phyloP scores from a whole-genome alignment of 306 rosid genomes.

The Casuarina glauca region DNA sequence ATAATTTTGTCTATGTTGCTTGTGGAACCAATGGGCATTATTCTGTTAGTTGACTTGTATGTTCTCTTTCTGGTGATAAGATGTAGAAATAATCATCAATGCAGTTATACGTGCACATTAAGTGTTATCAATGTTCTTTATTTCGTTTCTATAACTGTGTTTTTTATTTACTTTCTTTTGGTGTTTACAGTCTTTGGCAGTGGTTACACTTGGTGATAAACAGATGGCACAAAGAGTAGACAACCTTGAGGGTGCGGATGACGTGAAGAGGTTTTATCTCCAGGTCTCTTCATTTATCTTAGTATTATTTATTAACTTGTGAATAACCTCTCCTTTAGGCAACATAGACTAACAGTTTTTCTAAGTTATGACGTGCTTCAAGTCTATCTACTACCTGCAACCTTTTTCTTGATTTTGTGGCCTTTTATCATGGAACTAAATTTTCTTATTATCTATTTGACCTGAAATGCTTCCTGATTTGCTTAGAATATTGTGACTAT shows the following conservation, averaged over 20 bases:
- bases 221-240: slow-evolving; percentile 96
- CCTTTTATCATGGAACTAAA: not conserved
- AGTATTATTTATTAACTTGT: slow-evolving; percentile 14
- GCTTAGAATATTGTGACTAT: not conserved
- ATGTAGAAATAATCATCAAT: not conserved
- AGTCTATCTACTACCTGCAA: not conserved
- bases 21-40: not conserved
- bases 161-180: slow-evolving; percentile 9
- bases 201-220: slow-evolving; percentile 89
- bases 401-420: not conserved
- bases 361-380: not conserved
- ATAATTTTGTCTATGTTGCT: not conserved
- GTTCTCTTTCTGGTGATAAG: not conserved
- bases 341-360: not conserved
- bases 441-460: not conserved
- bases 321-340: slow-evolving; percentile 17
- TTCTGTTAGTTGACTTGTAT: not conserved
- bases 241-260: slow-evolving; percentile 79
- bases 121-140: slow-evolving; percentile 14
- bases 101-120: not conserved
- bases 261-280: slow-evolving; percentile 86
- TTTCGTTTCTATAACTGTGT: not conserved
- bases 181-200: slow-evolving; percentile 77
- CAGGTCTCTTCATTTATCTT: slow-evolving; percentile 60
- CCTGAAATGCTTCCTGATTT: not conserved